Conservation (phyloP, 345 rosid genomes). For the Combretum micranthum region DNA sequence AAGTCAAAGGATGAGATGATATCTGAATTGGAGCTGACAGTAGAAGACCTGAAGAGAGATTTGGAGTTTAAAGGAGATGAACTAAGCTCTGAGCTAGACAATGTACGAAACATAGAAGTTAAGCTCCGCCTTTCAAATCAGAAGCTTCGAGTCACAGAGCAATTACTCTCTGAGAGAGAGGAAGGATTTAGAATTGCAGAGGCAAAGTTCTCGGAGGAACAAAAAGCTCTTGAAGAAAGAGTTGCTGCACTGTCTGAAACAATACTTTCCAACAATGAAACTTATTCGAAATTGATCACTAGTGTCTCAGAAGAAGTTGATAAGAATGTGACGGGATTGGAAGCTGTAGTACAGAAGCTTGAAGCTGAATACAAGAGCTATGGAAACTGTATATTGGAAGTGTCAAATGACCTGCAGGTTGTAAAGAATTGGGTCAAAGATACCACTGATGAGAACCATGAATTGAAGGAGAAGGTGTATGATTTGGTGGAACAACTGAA, state of each 20-base stretch:
- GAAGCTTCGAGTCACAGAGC: slow-evolving; percentile 86
- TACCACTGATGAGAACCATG: slow-evolving; percentile 27
- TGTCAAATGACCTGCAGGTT: slow-evolving; percentile 29
- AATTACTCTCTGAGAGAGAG: slow-evolving; percentile 68
- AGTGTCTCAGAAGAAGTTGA: slow-evolving; percentile 35
- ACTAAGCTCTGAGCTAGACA: slow-evolving; percentile 37
- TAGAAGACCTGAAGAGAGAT: slow-evolving; percentile 61
- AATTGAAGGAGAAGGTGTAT: slow-evolving; percentile 24
- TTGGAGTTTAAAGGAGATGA: slow-evolving; percentile 84
- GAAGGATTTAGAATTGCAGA: slow-evolving; percentile 53
- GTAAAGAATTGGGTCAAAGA: slow-evolving; percentile 43
- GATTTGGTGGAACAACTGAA: slow-evolving; percentile 29
- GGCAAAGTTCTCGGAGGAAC: slow-evolving; percentile 57
- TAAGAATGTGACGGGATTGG: slow-evolving; percentile 27
- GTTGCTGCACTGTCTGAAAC: slow-evolving; percentile 23
- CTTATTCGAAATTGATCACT: slow-evolving; percentile 36
- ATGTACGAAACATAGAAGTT: slow-evolving; percentile 57
- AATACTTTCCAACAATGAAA: slow-evolving; percentile 29
- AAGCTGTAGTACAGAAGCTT: slow-evolving; percentile 28
- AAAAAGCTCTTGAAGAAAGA: slow-evolving; percentile 49
- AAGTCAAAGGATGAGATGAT: slow-evolving; percentile 35
- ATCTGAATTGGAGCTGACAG: slow-evolving; percentile 42
- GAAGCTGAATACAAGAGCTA: slow-evolving; percentile 32
- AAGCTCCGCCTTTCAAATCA: slow-evolving; percentile 87
- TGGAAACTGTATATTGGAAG: slow-evolving; percentile 28